A percentile compares a stretch with the other conserved stretches of the same genome.
Conservation (phyloP, 768 basidiomycete genomes). For the Chalciporus sphaerocephalus region DNA sequence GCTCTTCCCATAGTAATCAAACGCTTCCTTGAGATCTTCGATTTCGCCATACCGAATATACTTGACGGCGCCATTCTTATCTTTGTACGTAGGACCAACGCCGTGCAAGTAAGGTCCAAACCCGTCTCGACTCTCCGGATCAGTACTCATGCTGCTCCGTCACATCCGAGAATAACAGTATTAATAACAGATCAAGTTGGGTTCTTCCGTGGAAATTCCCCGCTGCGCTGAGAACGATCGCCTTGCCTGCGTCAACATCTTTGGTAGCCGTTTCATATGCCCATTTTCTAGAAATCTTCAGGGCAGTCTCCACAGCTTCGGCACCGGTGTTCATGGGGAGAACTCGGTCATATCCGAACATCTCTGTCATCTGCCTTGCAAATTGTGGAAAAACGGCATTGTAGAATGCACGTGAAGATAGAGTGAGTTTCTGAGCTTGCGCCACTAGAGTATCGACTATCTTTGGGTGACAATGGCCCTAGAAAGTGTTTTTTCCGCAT, state of each 20-base stretch:
- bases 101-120: constrained; percentile 89
- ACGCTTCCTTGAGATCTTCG: constrained; percentile 75
- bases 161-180: constrained; percentile 16
- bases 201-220: constrained; percentile 98
- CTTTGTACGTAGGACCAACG: constrained; percentile 75
- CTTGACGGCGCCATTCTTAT: constrained; percentile 43
- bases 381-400: constrained; percentile 89
- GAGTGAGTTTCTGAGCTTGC: constrained; percentile 86
- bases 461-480: constrained; percentile 90
- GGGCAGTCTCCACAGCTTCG: constrained; percentile 95
- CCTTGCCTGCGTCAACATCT: constrained; percentile 51
- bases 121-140: constrained; percentile 79
- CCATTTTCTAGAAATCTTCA: constrained; percentile 97
- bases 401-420: constrained; percentile 96
- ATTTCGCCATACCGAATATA: constrained; percentile 81
- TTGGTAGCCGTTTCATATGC: constrained; percentile 84
- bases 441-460: constrained; percentile 77
- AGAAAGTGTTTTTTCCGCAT: constrained; percentile 11
- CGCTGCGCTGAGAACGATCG: constrained; percentile 78
- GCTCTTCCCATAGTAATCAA: constrained; percentile 74
- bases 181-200: no score
- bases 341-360: constrained; percentile 93
- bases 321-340: constrained; percentile 99
- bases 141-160: constrained; percentile 78
- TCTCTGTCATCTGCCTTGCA: constrained; percentile 74